Evolutionary conservation across 2,329 filamentous ascomycete species (phyloP), one percentile per base, ranked within the genome.

Genomic region (Colletotrichum salicis): DNA sequence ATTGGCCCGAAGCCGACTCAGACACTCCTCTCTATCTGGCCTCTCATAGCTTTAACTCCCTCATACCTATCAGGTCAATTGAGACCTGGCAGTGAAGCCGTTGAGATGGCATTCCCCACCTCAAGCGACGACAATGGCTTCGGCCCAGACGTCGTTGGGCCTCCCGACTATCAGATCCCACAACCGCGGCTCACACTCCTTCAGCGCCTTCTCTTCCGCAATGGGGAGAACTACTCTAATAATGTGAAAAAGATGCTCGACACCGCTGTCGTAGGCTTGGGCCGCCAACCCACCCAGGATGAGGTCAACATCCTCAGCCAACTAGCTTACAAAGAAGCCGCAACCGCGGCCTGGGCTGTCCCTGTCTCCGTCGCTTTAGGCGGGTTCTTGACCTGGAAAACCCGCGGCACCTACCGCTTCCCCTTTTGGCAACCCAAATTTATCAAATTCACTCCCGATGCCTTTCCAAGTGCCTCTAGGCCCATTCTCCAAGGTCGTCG

Each of bases 361-460:
- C 76, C 79, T 22, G 72, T 79, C 27, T 70, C 76, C 1, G 1
- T 75, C 0, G 75, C 69, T 22, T 15, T 78, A 1, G 77, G 81
- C 6, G 68, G 63, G 3, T 74, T 70, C 56, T 35, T 80, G 61
- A 70, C 81, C 1, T 79, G 76, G 41, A 70, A 74, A 11, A 77
- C 78, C 5, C 79, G 80, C 52, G 74, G 74, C 24, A 80, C 76
- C 4, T 84, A 81, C 74, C 79, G 78, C 6, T 86, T 86, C 73
- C 83, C 84, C 19, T 78, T 86, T 52, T 82, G 79, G 75, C 78
- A 76, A 48, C 82, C 83, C 2, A 79, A 80, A 56, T 74, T 77
- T 48, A 60, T 68, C 24, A 75, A 58, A 33, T 80, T 82, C 48
- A 75, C 81, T 64, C 80, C 81, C 10, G 35, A 64, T 35, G 63